Conservation (phyloP, 345 rosid genomes). For the Nephelium lappaceum region DNA sequence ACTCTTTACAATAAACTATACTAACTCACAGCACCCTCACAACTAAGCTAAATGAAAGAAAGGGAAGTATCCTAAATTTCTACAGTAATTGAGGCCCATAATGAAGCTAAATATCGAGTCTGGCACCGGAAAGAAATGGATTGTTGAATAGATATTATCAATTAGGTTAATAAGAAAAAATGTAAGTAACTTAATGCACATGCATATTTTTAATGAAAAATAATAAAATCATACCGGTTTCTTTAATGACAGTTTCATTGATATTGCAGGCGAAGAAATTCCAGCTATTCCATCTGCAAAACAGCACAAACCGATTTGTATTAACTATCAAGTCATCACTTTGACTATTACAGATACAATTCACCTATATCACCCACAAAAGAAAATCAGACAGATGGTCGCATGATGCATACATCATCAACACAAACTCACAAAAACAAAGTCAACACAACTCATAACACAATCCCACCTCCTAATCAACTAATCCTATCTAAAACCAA, state of each 20-base stretch:
- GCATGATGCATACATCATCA: not conserved
- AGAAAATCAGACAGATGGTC: not conserved
- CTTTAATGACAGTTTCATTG: conserved; percentile 81
- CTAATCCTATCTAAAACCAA: not conserved
- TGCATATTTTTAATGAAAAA: not conserved
- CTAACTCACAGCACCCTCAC: too few species aligned
- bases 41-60: too few species aligned
- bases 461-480: not conserved
- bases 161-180: not conserved
- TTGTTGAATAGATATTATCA: not conserved
- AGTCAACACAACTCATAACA: not conserved
- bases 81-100: too few species aligned
- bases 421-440: not conserved
- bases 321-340: conserved; percentile 4
- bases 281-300: conserved; percentile 99
- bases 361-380: not conserved
- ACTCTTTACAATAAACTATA: too few species aligned
- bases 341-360: not conserved
- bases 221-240: conserved; percentile 57
- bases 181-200: not conserved
- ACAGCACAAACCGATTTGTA: not conserved
- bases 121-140: not conserved
- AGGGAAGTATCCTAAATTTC: too few species aligned
- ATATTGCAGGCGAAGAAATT: conserved; percentile 91
- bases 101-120: too few species aligned